phyloP scores from a whole-genome alignment of 176 grass and related monocot species.

The Triticum dicoccoides region DNA sequence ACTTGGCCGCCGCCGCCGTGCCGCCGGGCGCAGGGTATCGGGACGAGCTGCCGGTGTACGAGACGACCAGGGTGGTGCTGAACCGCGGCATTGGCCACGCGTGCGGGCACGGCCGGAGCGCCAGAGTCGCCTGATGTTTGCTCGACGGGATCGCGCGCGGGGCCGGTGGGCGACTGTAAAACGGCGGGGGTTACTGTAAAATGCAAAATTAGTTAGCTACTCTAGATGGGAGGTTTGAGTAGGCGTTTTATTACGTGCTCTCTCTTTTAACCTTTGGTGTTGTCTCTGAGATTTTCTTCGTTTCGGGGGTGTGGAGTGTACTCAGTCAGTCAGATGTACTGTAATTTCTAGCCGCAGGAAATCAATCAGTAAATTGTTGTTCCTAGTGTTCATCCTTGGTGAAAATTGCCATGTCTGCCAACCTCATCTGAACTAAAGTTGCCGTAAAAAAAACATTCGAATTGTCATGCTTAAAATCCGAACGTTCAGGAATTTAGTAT shows the following conservation, averaged over 20 bases:
- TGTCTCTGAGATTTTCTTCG: not conserved
- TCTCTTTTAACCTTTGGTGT: not conserved
- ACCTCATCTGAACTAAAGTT: no score
- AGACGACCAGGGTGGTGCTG: conserved; percentile 68
- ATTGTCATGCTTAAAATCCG: no score
- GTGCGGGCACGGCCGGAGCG: conserved; percentile 32
- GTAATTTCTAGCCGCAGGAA: conserved; percentile 18
- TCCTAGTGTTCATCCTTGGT: not conserved
- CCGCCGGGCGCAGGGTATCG: conserved; percentile 31
- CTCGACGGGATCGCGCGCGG: not conserved
- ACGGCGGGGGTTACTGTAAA: conserved; percentile 21
- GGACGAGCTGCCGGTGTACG: conserved; percentile 96
- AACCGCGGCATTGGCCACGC: conserved; percentile 49
- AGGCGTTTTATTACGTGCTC: not conserved
- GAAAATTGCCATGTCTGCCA: no score
- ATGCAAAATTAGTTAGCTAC: conserved; percentile 19
- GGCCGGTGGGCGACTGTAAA: not conserved
- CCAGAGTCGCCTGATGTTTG: conserved; percentile 21
- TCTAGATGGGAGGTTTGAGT: not conserved
- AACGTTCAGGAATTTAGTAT: no score
- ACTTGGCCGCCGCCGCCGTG: conserved; percentile 44
- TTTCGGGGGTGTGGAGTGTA: not conserved
- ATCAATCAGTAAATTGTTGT: not conserved
- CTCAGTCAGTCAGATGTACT: not conserved
- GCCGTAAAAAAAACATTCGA: no score